A percentile compares a stretch with the other conserved stretches of the same genome.
phyloP scores from a whole-genome alignment of 495 filamentous ascomycete genomes.

The Darksidea phi region DNA sequence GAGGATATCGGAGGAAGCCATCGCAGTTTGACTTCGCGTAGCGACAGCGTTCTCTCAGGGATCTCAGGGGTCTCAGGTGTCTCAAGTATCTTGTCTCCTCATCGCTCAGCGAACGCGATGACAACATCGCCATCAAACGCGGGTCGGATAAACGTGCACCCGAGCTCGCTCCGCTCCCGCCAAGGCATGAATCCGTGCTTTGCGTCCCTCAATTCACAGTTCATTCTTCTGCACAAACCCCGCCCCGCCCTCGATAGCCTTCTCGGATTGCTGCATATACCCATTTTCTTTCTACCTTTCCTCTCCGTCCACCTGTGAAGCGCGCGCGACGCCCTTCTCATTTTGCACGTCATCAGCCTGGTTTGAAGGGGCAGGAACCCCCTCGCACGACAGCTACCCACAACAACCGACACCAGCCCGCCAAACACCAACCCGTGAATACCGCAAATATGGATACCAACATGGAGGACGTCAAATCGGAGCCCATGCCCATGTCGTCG shows the following conservation, averaged over 20 bases:
- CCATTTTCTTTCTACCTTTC: neutral
- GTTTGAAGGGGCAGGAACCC: slow-evolving; percentile 25
- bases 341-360: slow-evolving; percentile 30
- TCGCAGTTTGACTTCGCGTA: too few relatives aligned
- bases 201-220: neutral
- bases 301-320: neutral
- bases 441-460: slow-evolving; percentile 79
- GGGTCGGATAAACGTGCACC: too few relatives aligned
- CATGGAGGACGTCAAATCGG: slow-evolving; percentile 91
- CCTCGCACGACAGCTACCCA: slow-evolving; percentile 9
- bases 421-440: neutral
- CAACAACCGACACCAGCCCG: slow-evolving; percentile 13
- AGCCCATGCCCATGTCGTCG: slow-evolving; percentile 72
- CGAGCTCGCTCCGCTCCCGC: neutral
- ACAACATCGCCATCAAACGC: too few relatives aligned
- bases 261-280: neutral
- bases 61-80: too few relatives aligned
- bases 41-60: too few relatives aligned
- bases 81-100: too few relatives aligned
- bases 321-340: neutral
- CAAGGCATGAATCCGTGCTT: neutral
- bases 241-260: neutral
- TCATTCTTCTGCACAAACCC: neutral
- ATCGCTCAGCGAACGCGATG: too few relatives aligned
- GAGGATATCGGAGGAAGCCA: too few relatives aligned